Percentiles rank a stretch among this genome's conserved stretches.
Conservation (phyloP, 2,329 filamentous ascomycete species). For the Botrytis sinoallii region DNA sequence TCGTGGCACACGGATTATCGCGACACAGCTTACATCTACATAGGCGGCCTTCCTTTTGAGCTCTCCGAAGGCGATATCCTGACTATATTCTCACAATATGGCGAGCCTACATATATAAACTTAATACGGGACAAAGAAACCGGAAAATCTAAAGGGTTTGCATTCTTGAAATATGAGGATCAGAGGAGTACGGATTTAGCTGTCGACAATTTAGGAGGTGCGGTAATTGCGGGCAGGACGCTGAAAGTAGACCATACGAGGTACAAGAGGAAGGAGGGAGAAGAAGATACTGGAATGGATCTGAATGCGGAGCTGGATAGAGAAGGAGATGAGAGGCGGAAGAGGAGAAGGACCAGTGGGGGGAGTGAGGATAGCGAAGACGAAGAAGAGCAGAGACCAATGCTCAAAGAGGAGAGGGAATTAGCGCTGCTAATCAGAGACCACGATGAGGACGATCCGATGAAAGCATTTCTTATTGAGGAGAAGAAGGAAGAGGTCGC, state of each 20-base stretch:
- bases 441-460: slow-evolving; percentile 93
- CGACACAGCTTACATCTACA: slow-evolving; percentile 95
- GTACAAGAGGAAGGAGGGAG: slow-evolving; percentile 79
- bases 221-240: slow-evolving; percentile 74
- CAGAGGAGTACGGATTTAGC: slow-evolving; percentile 93
- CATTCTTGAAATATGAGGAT: slow-evolving; percentile 97
- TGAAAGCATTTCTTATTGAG: slow-evolving; percentile 87
- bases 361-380: slow-evolving; percentile 40
- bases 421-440: slow-evolving; percentile 70
- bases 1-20: slow-evolving; percentile 98
- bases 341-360: slow-evolving; percentile 26
- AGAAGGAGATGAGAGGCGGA: slow-evolving; percentile 46
- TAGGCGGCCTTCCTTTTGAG: slow-evolving; percentile 89
- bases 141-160: slow-evolving; percentile 91
- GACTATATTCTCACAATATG: slow-evolving; percentile 95
- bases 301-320: slow-evolving; percentile 34
- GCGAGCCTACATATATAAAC: slow-evolving; percentile 90
- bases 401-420: slow-evolving; percentile 80
- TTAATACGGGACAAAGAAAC: slow-evolving; percentile 93
- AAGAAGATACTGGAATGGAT: slow-evolving; percentile 49
- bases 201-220: slow-evolving; percentile 91
- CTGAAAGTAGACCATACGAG: slow-evolving; percentile 88
- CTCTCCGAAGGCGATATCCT: slow-evolving; percentile 94
- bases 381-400: slow-evolving; percentile 48
- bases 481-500: slow-evolving; percentile 89